These are phyloP conservation scores for Lecanicillium sp. DNA, from an alignment of 2,329 filamentous ascomycete genomes.

Conservation along the genomic window DNA sequence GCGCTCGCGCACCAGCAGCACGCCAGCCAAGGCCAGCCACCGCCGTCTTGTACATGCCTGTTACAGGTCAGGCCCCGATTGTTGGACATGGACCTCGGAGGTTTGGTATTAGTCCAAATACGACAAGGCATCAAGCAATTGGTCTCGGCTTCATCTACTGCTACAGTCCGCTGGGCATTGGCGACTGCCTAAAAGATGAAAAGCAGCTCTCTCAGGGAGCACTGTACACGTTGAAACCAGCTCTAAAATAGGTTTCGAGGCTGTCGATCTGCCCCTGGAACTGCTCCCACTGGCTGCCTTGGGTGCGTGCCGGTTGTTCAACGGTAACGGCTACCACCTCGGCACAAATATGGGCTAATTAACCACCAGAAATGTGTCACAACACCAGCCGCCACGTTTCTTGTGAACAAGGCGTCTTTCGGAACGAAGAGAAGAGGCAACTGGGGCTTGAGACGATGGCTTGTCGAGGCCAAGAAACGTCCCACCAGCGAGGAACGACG, in stretches of 20 bases:
- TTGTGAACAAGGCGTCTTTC: not conserved
- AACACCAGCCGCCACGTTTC: not conserved
- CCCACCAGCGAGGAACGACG: not conserved
- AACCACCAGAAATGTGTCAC: not conserved
- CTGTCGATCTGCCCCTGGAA: not conserved
- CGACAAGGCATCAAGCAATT: no score
- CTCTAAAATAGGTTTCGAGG: not conserved
- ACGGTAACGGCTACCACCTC: not conserved
- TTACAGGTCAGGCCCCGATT: no score
- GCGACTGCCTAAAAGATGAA: no score
- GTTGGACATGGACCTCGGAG: no score
- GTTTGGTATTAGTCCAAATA: no score
- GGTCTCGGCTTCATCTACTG: no score
- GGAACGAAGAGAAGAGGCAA: slow-evolving; percentile 4
- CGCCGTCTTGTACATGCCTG: no score
- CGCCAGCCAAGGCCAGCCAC: no score
- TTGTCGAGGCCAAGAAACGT: not conserved
- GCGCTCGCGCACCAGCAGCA: no score
- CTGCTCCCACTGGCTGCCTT: not conserved
- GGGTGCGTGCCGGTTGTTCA: no score
- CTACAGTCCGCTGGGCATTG: no score
- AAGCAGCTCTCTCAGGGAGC: no score
- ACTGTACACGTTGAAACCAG: not conserved
- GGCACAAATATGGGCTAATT: not conserved
- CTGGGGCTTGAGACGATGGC: slow-evolving; percentile 7